Base-by-base conservation (phyloP, 1,284 basidiomycete species). In the Porogramme epimiltina region DNA sequence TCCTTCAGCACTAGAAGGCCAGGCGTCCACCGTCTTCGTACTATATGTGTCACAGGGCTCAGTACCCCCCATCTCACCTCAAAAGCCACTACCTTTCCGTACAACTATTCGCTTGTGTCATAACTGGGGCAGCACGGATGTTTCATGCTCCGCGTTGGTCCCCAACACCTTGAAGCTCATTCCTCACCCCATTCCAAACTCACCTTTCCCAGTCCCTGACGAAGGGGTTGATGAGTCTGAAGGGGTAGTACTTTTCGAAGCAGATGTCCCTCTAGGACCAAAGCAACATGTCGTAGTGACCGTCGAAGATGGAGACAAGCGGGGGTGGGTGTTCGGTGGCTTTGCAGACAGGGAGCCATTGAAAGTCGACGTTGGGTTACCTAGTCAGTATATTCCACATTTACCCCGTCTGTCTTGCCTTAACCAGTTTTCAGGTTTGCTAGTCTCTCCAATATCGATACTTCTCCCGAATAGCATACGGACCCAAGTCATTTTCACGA, bases 191-290 rank as follows among this genome's bases (percentile, higher is more conserved):
- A 60, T 73, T 6, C 70, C 73, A 9, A 79, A 74, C 2, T 67
- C 67, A 36, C 66, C 71, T 9, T 91, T 90, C 59, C 89, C 88
- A 3, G 69, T 79, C 0, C 83, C 87, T 8, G 67, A 78, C 18
- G 83, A 86, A 66, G 89, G 89, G 0, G 66, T 78, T 0, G 85
- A 89, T 51, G 88, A 91, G 65, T 85, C 84, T 11, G 88, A 90
- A 49, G 88, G 87, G 0, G 72, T 86, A 0, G 83, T 85, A 3
- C 68, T 83, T 18, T 88, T 80, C 58, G 82, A 85, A 61, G 78
- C 76, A 2, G 69, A 76, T 37, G 44, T 86, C 19, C 63, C 54
- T 23, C 51, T 54, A 19, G 57, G 45, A 9, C 4, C 37, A 38
- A 66, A 63, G 18, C 51, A 46, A n/a, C 81, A 76, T 74, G 66